Percentiles rank a stretch among this genome's conserved stretches.
Conservation (phyloP, 768 basidiomycete genomes). For the Tylopilus balloui region DNA sequence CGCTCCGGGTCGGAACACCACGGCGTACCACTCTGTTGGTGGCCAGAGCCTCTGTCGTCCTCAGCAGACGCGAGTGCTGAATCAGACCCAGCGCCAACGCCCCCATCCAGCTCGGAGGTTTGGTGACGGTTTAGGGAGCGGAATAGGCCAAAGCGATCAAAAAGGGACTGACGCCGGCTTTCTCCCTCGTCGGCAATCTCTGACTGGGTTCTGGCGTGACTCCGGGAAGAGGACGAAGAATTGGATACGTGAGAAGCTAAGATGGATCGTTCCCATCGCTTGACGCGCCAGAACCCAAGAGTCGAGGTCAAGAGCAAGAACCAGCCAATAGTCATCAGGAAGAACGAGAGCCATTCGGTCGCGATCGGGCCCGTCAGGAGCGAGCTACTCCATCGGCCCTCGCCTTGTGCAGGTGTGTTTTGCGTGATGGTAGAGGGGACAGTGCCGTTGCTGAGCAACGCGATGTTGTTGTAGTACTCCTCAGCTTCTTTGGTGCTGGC, state of each 20-base stretch:
- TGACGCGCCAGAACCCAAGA: constrained; percentile 86
- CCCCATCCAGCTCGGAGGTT: constrained; percentile 8
- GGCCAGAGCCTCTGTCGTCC: constrained; percentile 27
- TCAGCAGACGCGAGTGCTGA: constrained; percentile 13
- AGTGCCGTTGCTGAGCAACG: constrained; percentile 25
- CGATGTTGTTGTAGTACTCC: constrained; percentile 36
- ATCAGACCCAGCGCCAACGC: constrained; percentile 5
- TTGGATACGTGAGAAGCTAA: constrained; percentile 41
- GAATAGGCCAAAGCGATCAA: constrained; percentile 27
- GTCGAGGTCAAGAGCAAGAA: constrained; percentile 87
- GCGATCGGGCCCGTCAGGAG: constrained; percentile 58
- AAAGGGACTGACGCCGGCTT: constrained; percentile 25
- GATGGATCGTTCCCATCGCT: constrained; percentile 81
- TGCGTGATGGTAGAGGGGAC: constrained; percentile 14
- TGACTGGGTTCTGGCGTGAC: constrained; percentile 26
- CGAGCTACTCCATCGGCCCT: constrained; percentile 36
- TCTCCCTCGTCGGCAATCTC: constrained; percentile 28
- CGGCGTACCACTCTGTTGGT: constrained; percentile 28
- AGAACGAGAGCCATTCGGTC: constrained; percentile 92
- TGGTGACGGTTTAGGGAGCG: constrained; percentile 11
- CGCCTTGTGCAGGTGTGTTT: constrained; percentile 4
- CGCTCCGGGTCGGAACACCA: constrained; percentile 42
- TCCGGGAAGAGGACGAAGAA: constrained; percentile 34
- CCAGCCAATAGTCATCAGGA: constrained; percentile 90
- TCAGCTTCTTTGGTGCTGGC: constrained; percentile 43